Percentiles rank a stretch among this genome's conserved stretches.
Conservation (phyloP, 345 rosid species). For the Reutealis trisperma region DNA sequence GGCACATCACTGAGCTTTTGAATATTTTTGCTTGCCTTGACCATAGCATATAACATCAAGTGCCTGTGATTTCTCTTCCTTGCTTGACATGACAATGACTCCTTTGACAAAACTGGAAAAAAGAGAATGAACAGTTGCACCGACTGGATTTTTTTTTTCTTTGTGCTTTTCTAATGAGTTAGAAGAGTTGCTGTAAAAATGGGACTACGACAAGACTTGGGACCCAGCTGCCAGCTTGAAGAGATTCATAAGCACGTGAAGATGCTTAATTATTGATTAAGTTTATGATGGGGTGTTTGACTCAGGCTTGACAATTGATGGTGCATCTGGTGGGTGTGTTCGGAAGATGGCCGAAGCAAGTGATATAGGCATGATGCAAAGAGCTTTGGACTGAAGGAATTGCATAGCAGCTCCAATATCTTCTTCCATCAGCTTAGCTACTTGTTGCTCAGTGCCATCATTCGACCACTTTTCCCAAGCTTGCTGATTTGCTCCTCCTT, state of each 20-base stretch:
- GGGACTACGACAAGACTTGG: conserved; percentile 5
- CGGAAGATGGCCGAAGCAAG: conserved; percentile 66
- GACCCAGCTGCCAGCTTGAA: conserved; percentile 13
- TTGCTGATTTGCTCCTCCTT: conserved; percentile 39
- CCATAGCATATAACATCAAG: conserved; percentile 24
- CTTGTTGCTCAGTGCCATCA: conserved; percentile 68
- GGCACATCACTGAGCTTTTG: conserved; percentile 24
- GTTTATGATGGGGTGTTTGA: conserved; percentile 43
- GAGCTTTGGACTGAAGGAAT: conserved; percentile 75
- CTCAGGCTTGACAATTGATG: conserved; percentile 49
- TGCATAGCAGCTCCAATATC: conserved; percentile 82
- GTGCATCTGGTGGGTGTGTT: conserved; percentile 44
- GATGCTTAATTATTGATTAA: neutral
- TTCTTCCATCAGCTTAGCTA: conserved; percentile 81
- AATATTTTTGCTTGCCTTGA: conserved; percentile 18
- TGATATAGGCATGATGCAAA: conserved; percentile 75
- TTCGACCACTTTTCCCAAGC: conserved; percentile 78
- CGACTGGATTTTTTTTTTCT: conserved; percentile 1
- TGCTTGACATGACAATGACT: conserved; percentile 22
- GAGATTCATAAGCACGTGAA: neutral
- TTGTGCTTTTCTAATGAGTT: conserved; percentile 1
- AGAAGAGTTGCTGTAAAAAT: conserved; percentile 2
- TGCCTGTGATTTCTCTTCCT: conserved; percentile 14
- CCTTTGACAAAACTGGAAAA: conserved; percentile 25
- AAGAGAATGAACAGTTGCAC: conserved; percentile 15